Percentiles rank a stretch among this genome's conserved stretches.
phyloP scores from a whole-genome alignment of 208 protist species.

The Blechomonas ayalai region DNA sequence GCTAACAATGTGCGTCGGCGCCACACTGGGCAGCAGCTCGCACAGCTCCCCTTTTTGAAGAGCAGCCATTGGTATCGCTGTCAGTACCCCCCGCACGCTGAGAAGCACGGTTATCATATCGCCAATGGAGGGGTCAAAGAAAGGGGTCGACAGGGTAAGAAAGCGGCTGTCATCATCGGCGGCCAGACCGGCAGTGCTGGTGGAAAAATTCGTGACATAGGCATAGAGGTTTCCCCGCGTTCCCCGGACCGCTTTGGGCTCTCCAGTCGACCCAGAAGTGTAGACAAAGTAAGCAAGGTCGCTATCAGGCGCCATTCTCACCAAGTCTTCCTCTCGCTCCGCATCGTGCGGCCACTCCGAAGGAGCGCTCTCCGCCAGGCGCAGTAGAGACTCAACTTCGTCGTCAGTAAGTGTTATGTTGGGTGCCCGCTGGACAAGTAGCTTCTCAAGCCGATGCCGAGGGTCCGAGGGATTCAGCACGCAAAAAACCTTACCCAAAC shows the following conservation, averaged over 20 bases:
- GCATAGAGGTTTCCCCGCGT: slow-evolving; percentile 30
- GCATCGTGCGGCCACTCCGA: background rate
- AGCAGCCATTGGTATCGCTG: slow-evolving; percentile 10
- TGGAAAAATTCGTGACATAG: slow-evolving; percentile 29
- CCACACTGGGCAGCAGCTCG: slow-evolving; percentile 4
- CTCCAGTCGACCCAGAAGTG: slow-evolving; percentile 54
- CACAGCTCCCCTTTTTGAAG: slow-evolving; percentile 17
- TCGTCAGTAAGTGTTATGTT: slow-evolving; percentile 8
- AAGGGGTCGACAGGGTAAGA: slow-evolving; percentile 42
- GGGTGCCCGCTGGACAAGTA: slow-evolving; percentile 12
- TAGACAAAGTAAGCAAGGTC: slow-evolving; percentile 45
- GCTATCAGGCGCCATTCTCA: background rate
- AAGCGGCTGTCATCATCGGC: slow-evolving; percentile 1
- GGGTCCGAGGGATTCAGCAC: slow-evolving; percentile 35
- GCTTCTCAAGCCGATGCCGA: slow-evolving; percentile 11
- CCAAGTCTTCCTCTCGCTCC: background rate
- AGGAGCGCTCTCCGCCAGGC: background rate
- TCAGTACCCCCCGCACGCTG: slow-evolving; percentile 14
- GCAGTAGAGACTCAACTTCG: slow-evolving; percentile 10
- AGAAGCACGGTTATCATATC: slow-evolving; percentile 27
- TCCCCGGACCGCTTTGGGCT: slow-evolving; percentile 41
- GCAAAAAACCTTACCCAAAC: slow-evolving; percentile 27
- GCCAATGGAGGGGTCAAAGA: slow-evolving; percentile 61
- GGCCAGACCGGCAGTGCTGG: slow-evolving; percentile 14
- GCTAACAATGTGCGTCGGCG: slow-evolving; percentile 42